phyloP scores from a whole-genome alignment of 805 yeast species.

The Candida caryicola region DNA sequence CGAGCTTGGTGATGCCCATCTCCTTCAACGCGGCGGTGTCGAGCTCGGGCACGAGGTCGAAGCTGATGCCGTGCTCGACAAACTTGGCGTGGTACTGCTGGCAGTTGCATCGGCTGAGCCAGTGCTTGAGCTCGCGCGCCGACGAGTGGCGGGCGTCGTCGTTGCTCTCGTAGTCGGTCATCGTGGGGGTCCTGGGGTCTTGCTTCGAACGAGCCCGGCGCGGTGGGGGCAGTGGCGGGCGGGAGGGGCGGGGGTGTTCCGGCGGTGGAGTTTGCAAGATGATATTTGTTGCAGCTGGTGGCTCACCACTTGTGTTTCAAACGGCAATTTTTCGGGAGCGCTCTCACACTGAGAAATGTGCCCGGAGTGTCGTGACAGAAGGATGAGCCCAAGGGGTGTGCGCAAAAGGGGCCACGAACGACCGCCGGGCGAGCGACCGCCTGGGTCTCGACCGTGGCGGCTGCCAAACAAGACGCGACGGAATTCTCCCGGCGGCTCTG shows the following conservation, averaged over 20 bases:
- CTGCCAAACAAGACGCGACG: too few relatives aligned
- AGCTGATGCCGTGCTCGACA: conserved; percentile 51
- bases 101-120: conserved; percentile 37
- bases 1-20: conserved; percentile 71
- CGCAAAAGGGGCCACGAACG: too few relatives aligned
- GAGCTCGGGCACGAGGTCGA: conserved; percentile 55
- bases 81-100: conserved; percentile 33
- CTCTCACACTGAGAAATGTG: background rate
- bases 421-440: too few relatives aligned
- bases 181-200: background rate
- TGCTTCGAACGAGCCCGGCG: too few relatives aligned
- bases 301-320: background rate
- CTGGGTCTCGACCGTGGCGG: too few relatives aligned
- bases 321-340: background rate
- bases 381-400: conserved; percentile 1
- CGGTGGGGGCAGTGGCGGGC: too few relatives aligned
- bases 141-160: background rate
- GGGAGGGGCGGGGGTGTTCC: too few relatives aligned
- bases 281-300: background rate
- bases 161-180: conserved; percentile 3
- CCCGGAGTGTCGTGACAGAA: too few relatives aligned
- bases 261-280: too few relatives aligned
- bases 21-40: conserved; percentile 67
- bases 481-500: too few relatives aligned
- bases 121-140: conserved; percentile 27